A percentile compares a stretch with the other conserved stretches of the same genome.
Evolutionary conservation across 345 rosid species (phyloP).

Genomic region (Limnanthes douglasii): DNA sequence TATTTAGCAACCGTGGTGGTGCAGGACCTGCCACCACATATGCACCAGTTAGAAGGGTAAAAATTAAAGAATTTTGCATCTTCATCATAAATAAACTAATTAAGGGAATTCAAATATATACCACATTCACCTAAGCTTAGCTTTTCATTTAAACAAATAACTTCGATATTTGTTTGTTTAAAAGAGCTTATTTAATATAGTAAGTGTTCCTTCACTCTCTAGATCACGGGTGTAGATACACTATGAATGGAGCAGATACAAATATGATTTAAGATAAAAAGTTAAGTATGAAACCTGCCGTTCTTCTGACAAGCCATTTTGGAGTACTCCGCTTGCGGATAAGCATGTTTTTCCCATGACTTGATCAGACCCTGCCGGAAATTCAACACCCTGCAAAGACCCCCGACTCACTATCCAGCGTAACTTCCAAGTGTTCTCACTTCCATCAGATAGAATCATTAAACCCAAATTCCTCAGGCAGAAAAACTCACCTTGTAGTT

Average conservation of each 20-base stretch:
- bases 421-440: constrained; percentile 12
- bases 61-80: constrained; percentile 6
- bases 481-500: constrained; percentile 35
- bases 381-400: constrained; percentile 34
- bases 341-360: constrained; percentile 22
- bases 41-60: constrained; percentile 35
- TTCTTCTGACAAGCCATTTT: constrained; percentile 28
- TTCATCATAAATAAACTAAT: constrained; percentile 7
- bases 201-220: constrained; percentile 1
- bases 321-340: constrained; percentile 16
- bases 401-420: constrained; percentile 24
- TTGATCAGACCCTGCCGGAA: constrained; percentile 18
- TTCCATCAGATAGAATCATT: constrained; percentile 17
- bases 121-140: not conserved
- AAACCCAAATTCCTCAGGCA: constrained; percentile 24
- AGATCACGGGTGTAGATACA: not conserved
- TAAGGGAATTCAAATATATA: constrained; percentile 5
- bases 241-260: not conserved
- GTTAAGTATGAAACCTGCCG: constrained; percentile 34
- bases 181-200: constrained; percentile 5
- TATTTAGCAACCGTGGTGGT: constrained; percentile 36
- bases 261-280: constrained; percentile 8
- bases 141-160: constrained; percentile 6
- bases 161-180: constrained; percentile 7
- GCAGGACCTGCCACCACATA: constrained; percentile 67